Evolutionary conservation across 768 basidiomycete genomes (phyloP), one percentile per base, ranked within the genome.

Genomic region (Xerocomellus intermedius): DNA sequence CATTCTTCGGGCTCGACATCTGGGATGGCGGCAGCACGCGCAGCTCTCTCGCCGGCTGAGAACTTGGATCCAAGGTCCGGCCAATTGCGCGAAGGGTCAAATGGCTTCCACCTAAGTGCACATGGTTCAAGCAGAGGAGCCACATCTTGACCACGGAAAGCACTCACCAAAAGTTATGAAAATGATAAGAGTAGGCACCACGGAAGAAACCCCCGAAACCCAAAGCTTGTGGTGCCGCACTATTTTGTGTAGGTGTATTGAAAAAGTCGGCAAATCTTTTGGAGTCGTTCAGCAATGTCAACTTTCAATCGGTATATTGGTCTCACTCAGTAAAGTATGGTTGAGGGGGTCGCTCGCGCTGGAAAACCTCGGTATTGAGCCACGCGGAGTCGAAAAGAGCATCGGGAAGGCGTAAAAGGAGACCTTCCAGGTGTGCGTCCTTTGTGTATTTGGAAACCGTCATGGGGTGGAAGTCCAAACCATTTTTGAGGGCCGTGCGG

Each of bases 351-450:
- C 96, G 81, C 57, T 94, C 90, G 44, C 91, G 79, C 71, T 98
- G 96, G 70, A 88, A 96, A 48, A 83, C 81, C 70, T 98, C 96
- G 17, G 91, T 91, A 68, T 92, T 95, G 44, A 98, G 76, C 95
- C 95, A 98, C 2, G 97, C 96, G 12, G 95, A 86, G 70, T 98
- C 96, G 60, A 98, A 98, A 53, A 99, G 73, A 8, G 96, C 96
- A 68, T 98, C 97, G 0, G 97, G 95, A 17, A 99, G 79, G 24
- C 93, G 83, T 52, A 94, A 82, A 28, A 99, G 75, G 42, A 98
- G 76, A 6, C 82, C 84, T 57, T 96, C 93, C 30, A 98, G 64
- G 56, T 86, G 79, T 2, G 94, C 94, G 60, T 99, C 96, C 72
- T 89, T 89, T 30, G 87, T 84, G 69, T 99, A 99, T 55, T 83